Conservation (phyloP, 306 rosid genomes). For the Ochetophila trinervis region DNA sequence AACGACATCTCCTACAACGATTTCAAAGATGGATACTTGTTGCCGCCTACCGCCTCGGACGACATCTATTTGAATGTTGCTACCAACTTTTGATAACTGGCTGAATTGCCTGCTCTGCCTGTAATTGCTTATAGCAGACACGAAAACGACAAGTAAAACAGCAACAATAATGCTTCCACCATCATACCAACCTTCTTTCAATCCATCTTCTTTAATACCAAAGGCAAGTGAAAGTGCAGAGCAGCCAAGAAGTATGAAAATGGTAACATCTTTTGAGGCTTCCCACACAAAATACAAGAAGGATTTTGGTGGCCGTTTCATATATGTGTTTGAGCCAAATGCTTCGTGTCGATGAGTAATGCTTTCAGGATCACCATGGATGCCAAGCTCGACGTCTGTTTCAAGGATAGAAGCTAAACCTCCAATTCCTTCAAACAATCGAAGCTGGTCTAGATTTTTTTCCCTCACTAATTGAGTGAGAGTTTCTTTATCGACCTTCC, state of each 20-base stretch:
- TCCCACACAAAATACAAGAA: constrained; percentile 7
- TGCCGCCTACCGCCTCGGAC: constrained; percentile 32
- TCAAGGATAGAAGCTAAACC: constrained; percentile 28
- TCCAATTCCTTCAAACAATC: constrained; percentile 27
- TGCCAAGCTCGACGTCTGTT: not conserved
- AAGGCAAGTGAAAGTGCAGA: constrained; percentile 26
- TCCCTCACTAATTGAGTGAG: constrained; percentile 28
- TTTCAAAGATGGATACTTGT: constrained; percentile 35
- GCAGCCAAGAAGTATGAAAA: constrained; percentile 11
- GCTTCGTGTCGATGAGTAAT: not conserved
- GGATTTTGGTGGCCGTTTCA: constrained; percentile 6
- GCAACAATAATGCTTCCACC: constrained; percentile 19
- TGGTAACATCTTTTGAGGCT: constrained; percentile 12
- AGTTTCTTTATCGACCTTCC: constrained; percentile 17
- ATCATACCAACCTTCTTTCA: constrained; percentile 19
- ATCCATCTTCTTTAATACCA: constrained; percentile 14
- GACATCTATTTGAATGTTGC: constrained; percentile 37
- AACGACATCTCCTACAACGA: constrained; percentile 42
- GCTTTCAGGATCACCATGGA: not conserved
- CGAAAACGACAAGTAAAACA: constrained; percentile 4
- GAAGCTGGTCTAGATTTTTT: constrained; percentile 18
- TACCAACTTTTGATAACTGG: constrained; percentile 30
- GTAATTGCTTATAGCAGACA: constrained; percentile 7
- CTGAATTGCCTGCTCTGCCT: constrained; percentile 35
- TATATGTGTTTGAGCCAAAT: constrained; percentile 13